Base-by-base conservation (phyloP, 179 eudicot genomes). In the Camellia oleifera region DNA sequence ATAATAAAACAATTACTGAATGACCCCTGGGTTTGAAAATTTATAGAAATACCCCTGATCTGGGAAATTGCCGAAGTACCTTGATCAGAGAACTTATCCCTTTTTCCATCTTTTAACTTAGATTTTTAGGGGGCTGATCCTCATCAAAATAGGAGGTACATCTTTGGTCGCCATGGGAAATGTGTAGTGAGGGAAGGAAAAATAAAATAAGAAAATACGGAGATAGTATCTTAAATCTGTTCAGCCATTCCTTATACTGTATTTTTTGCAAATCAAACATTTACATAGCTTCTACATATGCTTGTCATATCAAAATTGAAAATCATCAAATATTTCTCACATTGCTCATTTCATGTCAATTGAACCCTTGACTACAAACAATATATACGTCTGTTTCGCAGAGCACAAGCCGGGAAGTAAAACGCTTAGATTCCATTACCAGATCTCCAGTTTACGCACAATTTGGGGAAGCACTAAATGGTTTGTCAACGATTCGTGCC, bases 371-470 rank as follows among this genome's bases (percentile, higher is more conserved):
- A 73, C n/a, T 11, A 11, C 8, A 52, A 3, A 32, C 40, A 23
- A 68, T 58, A 46, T 18, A 62, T 61, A 17, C 32, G 32, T 61
- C 65, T 82, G n/a, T 78, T 81, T 68, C 53, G 14, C 92, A 91
- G 95, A 88, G 86, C 82, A 88, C 93, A 52, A 77, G 91, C 52
- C 85, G 95, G 62, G 95, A 91, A 87, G 87, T 88, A 50, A 91
- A 90, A 79, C 89, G 95, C 58, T 85, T 91, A 75, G 93, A 91
- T 82, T 90, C 95, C 63, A 86, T 91, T 78, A 87, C 91, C 61
- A 85, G 92, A 79, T 92, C 95, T 65, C 95, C 95, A 7, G 91
- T 90, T 12, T 91, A 91, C 77, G 93, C 95, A 12, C 93, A 91
- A 81, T 91, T 91, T 81, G 87, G 89, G 69, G 95, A 91, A 85